Conservation (phyloP, 805 yeast genomes). For the Candida tammaniensis region DNA sequence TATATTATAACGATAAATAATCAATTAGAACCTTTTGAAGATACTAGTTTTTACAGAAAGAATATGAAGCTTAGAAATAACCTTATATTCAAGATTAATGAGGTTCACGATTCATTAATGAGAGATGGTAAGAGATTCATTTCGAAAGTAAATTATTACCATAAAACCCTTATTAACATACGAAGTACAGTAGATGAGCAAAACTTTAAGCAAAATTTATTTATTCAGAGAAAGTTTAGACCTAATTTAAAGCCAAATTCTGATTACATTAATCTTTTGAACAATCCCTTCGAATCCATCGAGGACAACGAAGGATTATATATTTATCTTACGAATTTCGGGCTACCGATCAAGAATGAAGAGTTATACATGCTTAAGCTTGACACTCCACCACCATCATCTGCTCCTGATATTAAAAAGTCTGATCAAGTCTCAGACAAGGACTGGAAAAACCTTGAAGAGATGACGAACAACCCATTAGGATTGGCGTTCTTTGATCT, state of each 20-base stretch:
- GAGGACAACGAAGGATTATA: constrained; percentile 10
- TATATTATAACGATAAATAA: constrained; percentile 29
- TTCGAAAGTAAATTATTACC: constrained; percentile 20
- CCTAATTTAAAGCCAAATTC: constrained; percentile 11
- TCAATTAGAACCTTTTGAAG: constrained; percentile 20
- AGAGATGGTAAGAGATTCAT: constrained; percentile 22
- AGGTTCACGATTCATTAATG: constrained; percentile 28
- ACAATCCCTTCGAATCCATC: constrained; percentile 10
- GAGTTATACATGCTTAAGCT: constrained; percentile 2
- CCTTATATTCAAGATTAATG: constrained; percentile 28
- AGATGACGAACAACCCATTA: constrained; percentile 7
- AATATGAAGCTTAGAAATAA: constrained; percentile 24
- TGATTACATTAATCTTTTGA: constrained; percentile 6
- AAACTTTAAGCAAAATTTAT: constrained; percentile 13
- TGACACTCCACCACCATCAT: constrained; percentile 4
- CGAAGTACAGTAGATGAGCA: constrained; percentile 28
- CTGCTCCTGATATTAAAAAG: background rate
- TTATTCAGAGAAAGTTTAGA: constrained; percentile 9
- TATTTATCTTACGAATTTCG: constrained; percentile 9
- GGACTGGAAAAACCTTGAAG: constrained; percentile 4
- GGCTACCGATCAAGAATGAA: constrained; percentile 9
- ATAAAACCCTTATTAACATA: constrained; percentile 14
- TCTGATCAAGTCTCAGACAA: too few relatives aligned
- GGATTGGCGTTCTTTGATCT: constrained; percentile 13
- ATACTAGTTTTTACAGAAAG: constrained; percentile 11